A percentile compares a stretch with the other conserved stretches of the same genome.
phyloP scores from a whole-genome alignment of 768 basidiomycete genomes.

The Sporobolomyces pararoseus region DNA sequence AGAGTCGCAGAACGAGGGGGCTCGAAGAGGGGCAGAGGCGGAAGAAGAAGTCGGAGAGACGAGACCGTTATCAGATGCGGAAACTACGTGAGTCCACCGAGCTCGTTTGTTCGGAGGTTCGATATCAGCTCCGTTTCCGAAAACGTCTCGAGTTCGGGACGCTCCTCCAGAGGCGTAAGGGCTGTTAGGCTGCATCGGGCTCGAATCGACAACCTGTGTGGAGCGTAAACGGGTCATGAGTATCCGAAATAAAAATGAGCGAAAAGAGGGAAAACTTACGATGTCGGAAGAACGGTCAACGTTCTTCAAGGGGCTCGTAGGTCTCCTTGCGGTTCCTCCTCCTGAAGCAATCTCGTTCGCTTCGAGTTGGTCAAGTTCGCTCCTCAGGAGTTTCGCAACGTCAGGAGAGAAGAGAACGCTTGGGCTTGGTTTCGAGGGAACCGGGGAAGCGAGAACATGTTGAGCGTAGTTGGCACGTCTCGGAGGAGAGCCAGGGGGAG shows the following conservation, averaged over 20 bases:
- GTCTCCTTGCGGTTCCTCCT: background rate
- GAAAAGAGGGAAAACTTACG: conserved; percentile 5
- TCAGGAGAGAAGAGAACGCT: conserved; percentile 36
- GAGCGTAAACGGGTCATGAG: background rate
- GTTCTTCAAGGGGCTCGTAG: conserved; percentile 17
- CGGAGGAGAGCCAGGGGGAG: conserved; percentile 9
- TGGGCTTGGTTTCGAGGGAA: conserved; percentile 15
- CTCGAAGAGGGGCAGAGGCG: conserved; percentile 27
- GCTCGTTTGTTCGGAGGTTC: conserved; percentile 21
- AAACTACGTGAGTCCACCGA: conserved; percentile 23
- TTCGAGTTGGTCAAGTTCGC: conserved; percentile 39
- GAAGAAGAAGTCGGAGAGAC: conserved; percentile 34
- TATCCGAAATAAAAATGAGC: background rate
- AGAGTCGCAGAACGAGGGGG: conserved; percentile 42
- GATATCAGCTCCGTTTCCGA: background rate
- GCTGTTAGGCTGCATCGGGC: background rate
- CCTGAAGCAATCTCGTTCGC: conserved; percentile 15
- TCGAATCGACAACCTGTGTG: conserved; percentile 22
- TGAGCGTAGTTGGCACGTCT: conserved; percentile 9
- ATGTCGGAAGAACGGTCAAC: conserved; percentile 18
- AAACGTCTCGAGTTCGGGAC: conserved; percentile 33
- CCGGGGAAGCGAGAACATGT: conserved; percentile 28
- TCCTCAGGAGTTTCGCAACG: conserved; percentile 33
- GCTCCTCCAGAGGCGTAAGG: conserved; percentile 15
- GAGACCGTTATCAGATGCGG: background rate